Conservation (phyloP, 805 yeast genomes). For the Zygosaccharomyces bisporus region DNA sequence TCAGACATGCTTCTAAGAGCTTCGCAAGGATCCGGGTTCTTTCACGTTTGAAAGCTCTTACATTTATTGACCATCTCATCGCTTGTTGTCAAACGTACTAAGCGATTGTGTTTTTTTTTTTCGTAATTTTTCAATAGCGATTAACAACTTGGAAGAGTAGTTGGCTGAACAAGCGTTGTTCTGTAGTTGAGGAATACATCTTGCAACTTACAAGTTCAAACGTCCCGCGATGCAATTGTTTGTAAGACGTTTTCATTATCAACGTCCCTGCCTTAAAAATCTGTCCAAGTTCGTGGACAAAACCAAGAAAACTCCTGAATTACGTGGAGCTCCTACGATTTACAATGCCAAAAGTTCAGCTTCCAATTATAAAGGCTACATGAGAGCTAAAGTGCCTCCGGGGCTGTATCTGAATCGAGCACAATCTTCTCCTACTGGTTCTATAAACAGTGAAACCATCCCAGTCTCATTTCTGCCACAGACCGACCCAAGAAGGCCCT, state of each 20-base stretch:
- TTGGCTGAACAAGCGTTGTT: too few species aligned
- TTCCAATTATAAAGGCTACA: conserved; percentile 52
- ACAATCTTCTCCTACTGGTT: conserved; percentile 57
- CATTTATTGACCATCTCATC: conserved; percentile 1
- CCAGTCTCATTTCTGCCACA: conserved; percentile 68
- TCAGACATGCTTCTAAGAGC: conserved; percentile 1
- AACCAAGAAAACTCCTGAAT: conserved; percentile 16
- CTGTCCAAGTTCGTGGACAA: conserved; percentile 18
- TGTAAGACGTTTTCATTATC: conserved; percentile 18
- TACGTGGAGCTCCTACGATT: conserved; percentile 38
- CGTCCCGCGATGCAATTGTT: conserved; percentile 10
- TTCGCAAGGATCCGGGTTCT: not conserved
- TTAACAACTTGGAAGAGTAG: too few species aligned
- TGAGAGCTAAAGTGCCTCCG: conserved; percentile 42
- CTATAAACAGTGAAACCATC: conserved; percentile 46
- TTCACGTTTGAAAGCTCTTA: not conserved
- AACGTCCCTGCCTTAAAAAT: conserved; percentile 11
- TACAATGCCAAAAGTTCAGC: conserved; percentile 64
- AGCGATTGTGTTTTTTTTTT: conserved; percentile 4
- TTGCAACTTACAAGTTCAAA: too few species aligned
- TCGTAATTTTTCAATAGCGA: not conserved
- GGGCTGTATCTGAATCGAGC: conserved; percentile 62
- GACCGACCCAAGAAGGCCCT: conserved; percentile 52
- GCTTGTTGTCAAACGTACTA: not conserved
- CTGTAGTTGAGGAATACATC: too few species aligned